Evolutionary conservation across 2,329 filamentous ascomycete species (phyloP).

Genomic region (Septoria linicola): DNA sequence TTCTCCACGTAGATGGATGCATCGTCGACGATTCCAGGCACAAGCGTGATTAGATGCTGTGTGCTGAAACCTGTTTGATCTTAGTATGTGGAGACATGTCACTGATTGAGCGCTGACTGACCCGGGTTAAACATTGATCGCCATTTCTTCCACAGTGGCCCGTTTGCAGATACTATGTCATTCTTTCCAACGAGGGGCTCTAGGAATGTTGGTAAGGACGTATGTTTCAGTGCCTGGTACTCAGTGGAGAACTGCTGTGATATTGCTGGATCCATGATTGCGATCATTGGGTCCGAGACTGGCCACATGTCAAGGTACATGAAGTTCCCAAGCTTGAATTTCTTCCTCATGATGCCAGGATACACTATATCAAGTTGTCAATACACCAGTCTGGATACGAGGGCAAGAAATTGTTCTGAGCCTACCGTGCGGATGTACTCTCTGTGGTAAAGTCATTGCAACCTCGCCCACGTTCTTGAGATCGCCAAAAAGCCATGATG

Average conservation of each 20-base stretch:
- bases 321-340: conserved; percentile 25
- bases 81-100: neutral
- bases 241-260: conserved; percentile 25
- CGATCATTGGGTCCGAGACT: conserved; percentile 22
- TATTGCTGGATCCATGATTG: conserved; percentile 25
- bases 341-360: conserved; percentile 18
- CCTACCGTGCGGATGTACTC: conserved; percentile 19
- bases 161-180: conserved; percentile 38
- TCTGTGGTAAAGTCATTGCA: conserved; percentile 1
- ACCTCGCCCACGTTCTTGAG: conserved; percentile 23
- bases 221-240: conserved; percentile 20
- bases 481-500: conserved; percentile 27
- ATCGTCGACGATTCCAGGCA: conserved; percentile 42
- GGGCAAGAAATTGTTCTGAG: too few species aligned
- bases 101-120: neutral
- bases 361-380: conserved; percentile 12
- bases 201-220: conserved; percentile 18
- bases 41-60: conserved; percentile 42
- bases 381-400: too few species aligned
- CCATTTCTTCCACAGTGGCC: conserved; percentile 46
- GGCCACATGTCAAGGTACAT: conserved; percentile 31
- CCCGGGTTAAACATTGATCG: conserved; percentile 44
- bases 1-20: conserved; percentile 36
- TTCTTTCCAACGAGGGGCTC: conserved; percentile 23
- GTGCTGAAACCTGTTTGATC: conserved; percentile 36